Evolutionary conservation across 768 basidiomycete genomes (phyloP).

Genomic region (Artomyces pyxidatus): DNA sequence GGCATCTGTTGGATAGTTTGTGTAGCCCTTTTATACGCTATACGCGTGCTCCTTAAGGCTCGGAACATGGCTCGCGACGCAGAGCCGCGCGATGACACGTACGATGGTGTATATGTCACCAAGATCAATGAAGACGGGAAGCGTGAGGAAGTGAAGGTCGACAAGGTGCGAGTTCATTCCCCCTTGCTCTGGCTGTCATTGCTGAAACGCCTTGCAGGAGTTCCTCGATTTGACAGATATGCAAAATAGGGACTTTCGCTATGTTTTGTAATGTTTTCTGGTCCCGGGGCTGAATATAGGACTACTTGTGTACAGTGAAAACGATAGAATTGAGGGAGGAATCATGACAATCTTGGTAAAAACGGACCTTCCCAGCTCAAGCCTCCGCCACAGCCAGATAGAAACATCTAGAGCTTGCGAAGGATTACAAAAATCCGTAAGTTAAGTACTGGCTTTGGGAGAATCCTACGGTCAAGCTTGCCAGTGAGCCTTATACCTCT

Average conservation of each 20-base stretch:
- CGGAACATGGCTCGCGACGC: slow-evolving; percentile 62
- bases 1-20: slow-evolving; percentile 52
- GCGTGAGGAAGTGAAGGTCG: slow-evolving; percentile 46
- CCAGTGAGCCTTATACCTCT: too few relatives aligned
- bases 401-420: too few relatives aligned
- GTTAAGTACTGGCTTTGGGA: too few relatives aligned
- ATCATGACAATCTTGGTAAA: too few relatives aligned
- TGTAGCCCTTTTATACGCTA: slow-evolving; percentile 37
- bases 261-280: slow-evolving; percentile 58
- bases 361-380: too few relatives aligned
- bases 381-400: too few relatives aligned
- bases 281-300: too few relatives aligned
- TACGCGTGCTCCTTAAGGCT: slow-evolving; percentile 43
- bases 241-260: slow-evolving; percentile 67
- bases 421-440: too few relatives aligned
- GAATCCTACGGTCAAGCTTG: too few relatives aligned
- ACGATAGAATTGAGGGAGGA: too few relatives aligned
- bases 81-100: slow-evolving; percentile 45
- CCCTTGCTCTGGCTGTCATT: background rate
- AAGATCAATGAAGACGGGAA: slow-evolving; percentile 41
- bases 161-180: slow-evolving; percentile 40
- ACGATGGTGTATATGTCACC: slow-evolving; percentile 57
- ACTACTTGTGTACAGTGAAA: too few relatives aligned
- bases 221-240: slow-evolving; percentile 66
- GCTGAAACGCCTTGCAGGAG: slow-evolving; percentile 33